Percentiles rank a stretch among this genome's conserved stretches.
These are phyloP conservation scores for Botrytis sinoallii DNA, from an alignment of 2,329 filamentous ascomycete species.

Conservation along the genomic window DNA sequence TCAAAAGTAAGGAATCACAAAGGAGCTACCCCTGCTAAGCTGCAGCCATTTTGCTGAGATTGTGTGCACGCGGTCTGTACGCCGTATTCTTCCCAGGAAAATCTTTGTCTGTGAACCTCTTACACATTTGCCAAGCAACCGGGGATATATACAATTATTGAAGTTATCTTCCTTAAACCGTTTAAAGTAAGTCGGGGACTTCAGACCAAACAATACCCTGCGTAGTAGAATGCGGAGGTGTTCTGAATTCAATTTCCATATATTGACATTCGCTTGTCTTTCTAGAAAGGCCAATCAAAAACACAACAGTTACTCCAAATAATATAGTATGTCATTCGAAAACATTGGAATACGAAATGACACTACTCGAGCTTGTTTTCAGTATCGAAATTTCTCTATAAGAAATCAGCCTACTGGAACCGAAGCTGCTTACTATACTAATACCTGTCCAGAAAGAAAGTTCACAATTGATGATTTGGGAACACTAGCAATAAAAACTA, in stretches of 20 bases:
- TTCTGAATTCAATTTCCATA: background rate
- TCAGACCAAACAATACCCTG: background rate
- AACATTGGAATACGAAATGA: background rate
- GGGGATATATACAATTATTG: slow-evolving; percentile 4
- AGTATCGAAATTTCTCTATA: background rate
- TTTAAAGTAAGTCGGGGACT: slow-evolving; percentile 1
- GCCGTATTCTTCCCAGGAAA: slow-evolving; percentile 9
- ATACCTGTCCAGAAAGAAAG: background rate
- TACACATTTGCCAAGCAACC: background rate
- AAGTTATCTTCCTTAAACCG: background rate
- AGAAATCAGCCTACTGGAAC: background rate
- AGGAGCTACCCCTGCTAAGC: slow-evolving; percentile 3
- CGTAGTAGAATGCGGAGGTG: background rate
- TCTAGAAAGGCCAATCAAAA: background rate
- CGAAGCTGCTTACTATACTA: background rate
- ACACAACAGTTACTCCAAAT: background rate
- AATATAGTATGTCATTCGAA: background rate
- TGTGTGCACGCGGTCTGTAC: slow-evolving; percentile 18
- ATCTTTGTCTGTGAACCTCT: background rate
- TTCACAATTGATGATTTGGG: background rate
- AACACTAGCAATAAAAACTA: background rate
- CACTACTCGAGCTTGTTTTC: background rate
- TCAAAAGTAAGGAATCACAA: slow-evolving; percentile 1
- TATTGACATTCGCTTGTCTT: background rate
- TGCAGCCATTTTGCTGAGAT: slow-evolving; percentile 1